These are phyloP conservation scores for Apiospora malaysiana DNA, from an alignment of 2,329 filamentous ascomycete genomes.

Conservation along the genomic window DNA sequence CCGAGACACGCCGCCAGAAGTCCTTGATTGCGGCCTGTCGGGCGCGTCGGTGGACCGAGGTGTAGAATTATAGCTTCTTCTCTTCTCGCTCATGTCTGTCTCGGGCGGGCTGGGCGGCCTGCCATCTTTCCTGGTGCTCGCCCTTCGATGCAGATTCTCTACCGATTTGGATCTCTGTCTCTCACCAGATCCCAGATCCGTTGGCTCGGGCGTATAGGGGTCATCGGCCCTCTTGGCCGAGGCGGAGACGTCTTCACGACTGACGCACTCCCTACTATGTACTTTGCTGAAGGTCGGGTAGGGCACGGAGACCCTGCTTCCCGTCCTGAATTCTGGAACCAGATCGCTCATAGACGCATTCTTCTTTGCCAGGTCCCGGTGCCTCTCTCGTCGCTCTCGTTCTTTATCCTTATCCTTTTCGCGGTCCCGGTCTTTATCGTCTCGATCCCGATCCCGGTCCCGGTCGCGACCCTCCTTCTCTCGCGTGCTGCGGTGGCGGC, in stretches of 20 bases:
- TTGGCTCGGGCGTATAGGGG: constrained; percentile 72
- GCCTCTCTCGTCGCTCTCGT: constrained; percentile 18
- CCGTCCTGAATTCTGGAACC: constrained; percentile 37
- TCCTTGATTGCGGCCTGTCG: constrained; percentile 50
- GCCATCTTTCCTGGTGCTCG: constrained; percentile 44
- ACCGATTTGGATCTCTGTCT: constrained; percentile 54
- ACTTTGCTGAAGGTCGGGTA: constrained; percentile 64
- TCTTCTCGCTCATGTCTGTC: constrained; percentile 59
- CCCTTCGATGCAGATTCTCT: constrained; percentile 45
- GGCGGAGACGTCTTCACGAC: constrained; percentile 57
- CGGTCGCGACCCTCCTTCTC: constrained; percentile 34
- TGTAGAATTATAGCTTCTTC: constrained; percentile 41
- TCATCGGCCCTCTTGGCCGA: constrained; percentile 43
- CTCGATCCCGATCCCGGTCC: constrained; percentile 15
- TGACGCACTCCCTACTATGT: constrained; percentile 87
- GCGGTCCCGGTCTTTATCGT: constrained; percentile 21
- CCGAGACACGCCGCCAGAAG: constrained; percentile 49
- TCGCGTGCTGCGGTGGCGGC: constrained; percentile 39
- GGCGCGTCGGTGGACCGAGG: constrained; percentile 45
- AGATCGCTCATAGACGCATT: constrained; percentile 40
- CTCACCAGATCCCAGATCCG: constrained; percentile 65
- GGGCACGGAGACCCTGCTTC: constrained; percentile 40
- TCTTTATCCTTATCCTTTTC: constrained; percentile 20
- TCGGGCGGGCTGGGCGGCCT: constrained; percentile 69
- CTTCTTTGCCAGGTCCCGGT: constrained; percentile 32